Evolutionary conservation across 1,139 yeast genomes (phyloP), one percentile per base, ranked within the genome.

Genomic region (Yamadazyma friedrichii): DNA sequence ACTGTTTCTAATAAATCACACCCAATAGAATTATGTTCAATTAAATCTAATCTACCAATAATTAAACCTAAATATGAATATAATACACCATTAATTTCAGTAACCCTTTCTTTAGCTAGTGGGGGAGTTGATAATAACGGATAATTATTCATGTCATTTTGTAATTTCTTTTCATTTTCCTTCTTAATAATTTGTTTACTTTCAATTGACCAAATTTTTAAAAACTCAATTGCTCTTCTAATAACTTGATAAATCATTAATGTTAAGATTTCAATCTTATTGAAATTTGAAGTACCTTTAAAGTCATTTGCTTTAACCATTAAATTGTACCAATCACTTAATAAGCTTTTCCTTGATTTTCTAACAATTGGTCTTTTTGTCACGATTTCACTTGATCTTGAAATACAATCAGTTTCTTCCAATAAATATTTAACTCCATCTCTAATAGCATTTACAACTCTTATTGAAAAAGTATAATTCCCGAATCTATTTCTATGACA

Each of bases 271-370:
- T 84, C 88, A 44, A 88, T 77, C 50, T 86, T 83, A 34, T 74
- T 71, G 39, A 73, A 73, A 45, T 79, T 83, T 30, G 84, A 72
- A 0, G 95, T 82, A 40, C 87, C 83, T 55, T 84, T 82, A 57
- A 82, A 86, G 42, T 86, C 88, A 54, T 86, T 88, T 3, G 97
- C 96, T 52, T 86, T 84, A 9, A 85, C 78, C 77, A 91, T 89
- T 35, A 93, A 68, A 45, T 84, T 85, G 42, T 94, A 91, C 85
- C 97, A 86, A 56, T 91, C 97, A 1, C 96, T 91, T 35, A 93
- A 76, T 43, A 93, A 67, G 15, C 83, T 74, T 61, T 91, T 91
- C 50, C 98, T 75, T 44, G 85, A 74, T 51, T 79, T 83, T 40
- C 94, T 70, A 15, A 93, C 82, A 6, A 78, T 62, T 3, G 89